Base-by-base conservation (phyloP, 73 alveolate species). In the Blepharisma stoltei region DNA sequence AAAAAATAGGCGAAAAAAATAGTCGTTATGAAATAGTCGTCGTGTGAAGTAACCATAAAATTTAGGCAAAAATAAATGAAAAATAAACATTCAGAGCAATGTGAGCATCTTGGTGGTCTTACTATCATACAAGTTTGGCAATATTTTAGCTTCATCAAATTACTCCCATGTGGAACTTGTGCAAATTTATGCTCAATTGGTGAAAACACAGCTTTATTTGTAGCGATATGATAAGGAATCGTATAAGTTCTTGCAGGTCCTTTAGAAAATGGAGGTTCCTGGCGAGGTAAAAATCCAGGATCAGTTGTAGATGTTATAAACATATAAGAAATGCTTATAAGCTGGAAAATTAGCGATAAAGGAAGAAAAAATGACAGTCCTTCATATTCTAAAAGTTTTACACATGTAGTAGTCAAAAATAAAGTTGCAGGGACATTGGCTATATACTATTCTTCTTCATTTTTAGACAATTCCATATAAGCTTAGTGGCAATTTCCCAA, bases 81-180 rank as follows among this genome's bases (percentile, higher is more conserved):
- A n/a, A n/a, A n/a, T n/a, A n/a, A n/a, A n/a, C 78, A 68, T 8
- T 6, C 21, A 14, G 75, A 38, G 27, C 79, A 69, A 46, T 69
- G 79, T 44, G 79, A 69, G 3, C 54, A 25, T 37, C 79, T 18
- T 37, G 79, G 79, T 1, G 79, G 79, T 5, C 79, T 69, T 4
- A 69, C 65, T 37, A 69, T 69, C 14, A 69, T 11, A 5, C 79
- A 69, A 0, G 79, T 69, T 69, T 69, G 11, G 5, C 79, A 69
- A 43, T 69, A 69, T 69, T 69, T 69, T n/a, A 44, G 79, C 21
- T 69, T 23, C 18, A 69, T 14, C 11, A 69, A 43, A 44, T 43
- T 69, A 20, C 45, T 8, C 2, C 32, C 25, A 69, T 44, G 20
- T 18, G 55, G 23, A 20, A 60, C 14, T n/a, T 60, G 14, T 25